These are phyloP conservation scores for Brassica carinata DNA, from an alignment of 345 rosid genomes.

Conservation along the genomic window DNA sequence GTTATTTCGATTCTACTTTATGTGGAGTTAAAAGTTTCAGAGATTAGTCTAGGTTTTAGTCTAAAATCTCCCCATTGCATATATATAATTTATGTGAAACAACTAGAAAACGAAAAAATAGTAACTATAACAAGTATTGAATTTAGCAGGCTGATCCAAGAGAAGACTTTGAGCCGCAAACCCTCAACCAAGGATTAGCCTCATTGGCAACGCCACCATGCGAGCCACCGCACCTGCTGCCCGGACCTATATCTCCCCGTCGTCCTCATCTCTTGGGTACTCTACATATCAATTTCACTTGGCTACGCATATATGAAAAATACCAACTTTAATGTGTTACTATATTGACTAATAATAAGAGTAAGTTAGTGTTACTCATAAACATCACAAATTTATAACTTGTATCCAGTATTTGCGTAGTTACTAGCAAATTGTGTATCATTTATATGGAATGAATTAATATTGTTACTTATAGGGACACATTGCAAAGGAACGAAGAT, in stretches of 20 bases:
- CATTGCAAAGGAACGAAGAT: background rate
- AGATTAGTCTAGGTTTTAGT: background rate
- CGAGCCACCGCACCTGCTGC: constrained; percentile 27
- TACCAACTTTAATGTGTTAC: background rate
- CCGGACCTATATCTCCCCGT: constrained; percentile 29
- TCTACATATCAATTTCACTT: background rate
- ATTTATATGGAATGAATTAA: background rate
- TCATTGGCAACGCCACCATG: constrained; percentile 29
- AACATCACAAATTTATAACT: background rate
- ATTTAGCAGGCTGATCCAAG: constrained; percentile 28
- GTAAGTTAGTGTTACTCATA: background rate
- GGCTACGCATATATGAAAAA: background rate
- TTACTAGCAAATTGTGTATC: background rate
- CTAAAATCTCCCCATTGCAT: background rate
- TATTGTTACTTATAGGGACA: constrained; percentile 12
- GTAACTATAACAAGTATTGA: constrained; percentile 42
- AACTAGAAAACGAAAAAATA: background rate
- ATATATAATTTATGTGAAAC: background rate
- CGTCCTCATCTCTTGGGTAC: constrained; percentile 56
- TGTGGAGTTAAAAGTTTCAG: background rate
- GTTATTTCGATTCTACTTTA: background rate
- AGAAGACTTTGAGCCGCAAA: constrained; percentile 44
- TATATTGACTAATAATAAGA: background rate
- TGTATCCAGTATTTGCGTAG: background rate
- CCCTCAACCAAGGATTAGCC: constrained; percentile 28